Conservation (phyloP, 345 rosid species). For the Ricinus communis region DNA sequence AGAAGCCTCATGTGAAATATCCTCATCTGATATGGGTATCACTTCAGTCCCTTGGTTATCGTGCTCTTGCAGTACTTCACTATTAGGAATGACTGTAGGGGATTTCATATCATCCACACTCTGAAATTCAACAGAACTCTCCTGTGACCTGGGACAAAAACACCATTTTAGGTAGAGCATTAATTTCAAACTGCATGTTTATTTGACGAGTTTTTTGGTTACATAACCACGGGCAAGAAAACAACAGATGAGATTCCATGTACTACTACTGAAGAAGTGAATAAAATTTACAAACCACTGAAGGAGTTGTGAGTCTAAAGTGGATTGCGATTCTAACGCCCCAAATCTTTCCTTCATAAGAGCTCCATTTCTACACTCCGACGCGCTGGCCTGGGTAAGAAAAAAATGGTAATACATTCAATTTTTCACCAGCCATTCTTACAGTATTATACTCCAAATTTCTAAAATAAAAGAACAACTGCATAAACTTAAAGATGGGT, state of each 20-base stretch:
- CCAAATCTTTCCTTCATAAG: slow-evolving; percentile 79
- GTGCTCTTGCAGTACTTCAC: slow-evolving; percentile 24
- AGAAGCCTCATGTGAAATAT: slow-evolving; percentile 21
- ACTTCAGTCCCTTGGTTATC: slow-evolving; percentile 43
- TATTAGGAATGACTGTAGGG: slow-evolving; percentile 23
- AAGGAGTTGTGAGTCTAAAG: slow-evolving; percentile 59
- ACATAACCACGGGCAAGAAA: slow-evolving; percentile 18
- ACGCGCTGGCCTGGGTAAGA: slow-evolving; percentile 67
- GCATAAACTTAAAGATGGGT: slow-evolving; percentile 3
- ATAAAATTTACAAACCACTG: slow-evolving; percentile 52
- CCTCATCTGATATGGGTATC: slow-evolving; percentile 37
- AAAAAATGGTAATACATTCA: neutral
- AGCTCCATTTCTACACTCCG: slow-evolving; percentile 83
- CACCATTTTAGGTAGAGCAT: neutral
- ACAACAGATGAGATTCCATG: neutral
- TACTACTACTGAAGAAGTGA: neutral
- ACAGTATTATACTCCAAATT: neutral
- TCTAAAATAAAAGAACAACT: neutral
- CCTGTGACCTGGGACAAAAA: slow-evolving; percentile 59
- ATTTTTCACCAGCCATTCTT: neutral
- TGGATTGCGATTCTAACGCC: slow-evolving; percentile 66
- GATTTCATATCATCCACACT: slow-evolving; percentile 26
- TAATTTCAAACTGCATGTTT: slow-evolving; percentile 12
- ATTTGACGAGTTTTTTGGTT: neutral
- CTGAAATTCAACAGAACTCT: slow-evolving; percentile 39